A percentile compares a stretch with the other conserved stretches of the same genome.
Conservation (phyloP, 148 eudicot genomes). For the Vaccinium vitisidaea region DNA sequence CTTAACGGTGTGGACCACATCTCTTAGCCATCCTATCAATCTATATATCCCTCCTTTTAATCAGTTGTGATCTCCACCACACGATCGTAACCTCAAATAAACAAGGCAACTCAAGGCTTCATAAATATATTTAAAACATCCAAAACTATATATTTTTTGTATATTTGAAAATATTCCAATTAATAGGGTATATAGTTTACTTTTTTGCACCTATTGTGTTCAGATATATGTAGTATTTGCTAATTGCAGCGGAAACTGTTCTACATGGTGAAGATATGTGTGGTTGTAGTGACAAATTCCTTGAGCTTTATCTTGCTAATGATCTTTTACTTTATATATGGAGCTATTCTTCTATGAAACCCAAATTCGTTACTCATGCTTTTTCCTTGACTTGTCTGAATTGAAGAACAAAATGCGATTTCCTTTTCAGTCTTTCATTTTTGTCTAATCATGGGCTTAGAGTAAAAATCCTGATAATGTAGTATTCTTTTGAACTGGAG, state of each 20-base stretch:
- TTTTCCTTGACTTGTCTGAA: constrained; percentile 8
- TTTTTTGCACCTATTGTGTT: background rate
- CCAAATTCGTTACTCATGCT: background rate
- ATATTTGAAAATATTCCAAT: too few species aligned
- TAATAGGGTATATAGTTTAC: background rate
- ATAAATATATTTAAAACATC: too few species aligned
- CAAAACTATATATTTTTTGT: too few species aligned
- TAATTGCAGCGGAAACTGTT: background rate
- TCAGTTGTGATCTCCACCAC: too few species aligned
- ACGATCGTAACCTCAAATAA: too few species aligned
- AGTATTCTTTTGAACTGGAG: background rate
- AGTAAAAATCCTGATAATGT: background rate
- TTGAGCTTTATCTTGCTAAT: background rate
- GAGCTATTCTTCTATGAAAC: background rate
- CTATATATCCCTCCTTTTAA: too few species aligned
- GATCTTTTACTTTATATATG: background rate
- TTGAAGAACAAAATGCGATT: background rate
- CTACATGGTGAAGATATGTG: background rate
- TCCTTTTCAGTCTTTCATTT: background rate
- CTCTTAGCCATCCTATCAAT: too few species aligned
- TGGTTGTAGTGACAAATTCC: background rate
- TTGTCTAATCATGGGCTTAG: background rate
- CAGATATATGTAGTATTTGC: background rate
- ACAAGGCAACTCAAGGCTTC: too few species aligned
- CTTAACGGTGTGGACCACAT: too few species aligned